Evolutionary conservation across 768 basidiomycete species (phyloP).

Genomic region (Mycena vulgaris): DNA sequence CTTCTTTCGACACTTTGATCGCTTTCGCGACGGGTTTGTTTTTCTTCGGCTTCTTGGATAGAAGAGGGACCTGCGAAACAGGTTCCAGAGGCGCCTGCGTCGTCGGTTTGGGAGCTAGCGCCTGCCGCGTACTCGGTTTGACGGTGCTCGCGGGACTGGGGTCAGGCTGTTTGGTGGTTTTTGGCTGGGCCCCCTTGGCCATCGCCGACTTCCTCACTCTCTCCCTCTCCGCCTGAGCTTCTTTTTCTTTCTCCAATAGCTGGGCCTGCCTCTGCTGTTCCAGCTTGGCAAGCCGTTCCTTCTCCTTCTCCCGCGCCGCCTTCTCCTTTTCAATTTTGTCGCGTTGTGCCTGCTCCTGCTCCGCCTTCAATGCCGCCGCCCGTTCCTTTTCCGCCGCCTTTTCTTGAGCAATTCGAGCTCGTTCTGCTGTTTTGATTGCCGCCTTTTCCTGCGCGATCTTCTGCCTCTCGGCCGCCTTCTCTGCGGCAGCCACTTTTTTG

Average conservation of each 20-base stretch:
- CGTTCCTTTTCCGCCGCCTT: conserved; percentile 64
- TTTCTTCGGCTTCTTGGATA: conserved; percentile 90
- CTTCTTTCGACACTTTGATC: conserved; percentile 72
- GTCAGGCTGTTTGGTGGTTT: conserved; percentile 41
- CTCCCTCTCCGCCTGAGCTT: conserved; percentile 45
- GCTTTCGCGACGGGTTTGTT: conserved; percentile 76
- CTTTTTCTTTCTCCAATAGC: conserved; percentile 53
- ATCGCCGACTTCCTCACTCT: conserved; percentile 37
- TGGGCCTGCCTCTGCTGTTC: conserved; percentile 52
- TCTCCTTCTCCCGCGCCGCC: conserved; percentile 58
- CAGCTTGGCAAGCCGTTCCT: conserved; percentile 49
- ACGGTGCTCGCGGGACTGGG: conserved; percentile 27
- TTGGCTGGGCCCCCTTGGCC: conserved; percentile 38
- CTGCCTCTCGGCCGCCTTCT: conserved; percentile 75
- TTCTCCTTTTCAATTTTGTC: conserved; percentile 56
- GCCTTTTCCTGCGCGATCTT: conserved; percentile 73
- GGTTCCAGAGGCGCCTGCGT: conserved; percentile 47
- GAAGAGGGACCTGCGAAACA: conserved; percentile 76
- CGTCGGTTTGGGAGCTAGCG: conserved; percentile 49
- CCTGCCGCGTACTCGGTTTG: conserved; percentile 37
- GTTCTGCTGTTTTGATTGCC: conserved; percentile 67
- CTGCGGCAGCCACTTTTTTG: conserved; percentile 74
- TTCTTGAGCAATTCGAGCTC: conserved; percentile 66
- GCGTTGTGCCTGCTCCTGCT: conserved; percentile 50
- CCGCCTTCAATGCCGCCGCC: conserved; percentile 46